Base-by-base conservation (phyloP, 2,329 filamentous ascomycete species). In the Echinosphaeria canescens region DNA sequence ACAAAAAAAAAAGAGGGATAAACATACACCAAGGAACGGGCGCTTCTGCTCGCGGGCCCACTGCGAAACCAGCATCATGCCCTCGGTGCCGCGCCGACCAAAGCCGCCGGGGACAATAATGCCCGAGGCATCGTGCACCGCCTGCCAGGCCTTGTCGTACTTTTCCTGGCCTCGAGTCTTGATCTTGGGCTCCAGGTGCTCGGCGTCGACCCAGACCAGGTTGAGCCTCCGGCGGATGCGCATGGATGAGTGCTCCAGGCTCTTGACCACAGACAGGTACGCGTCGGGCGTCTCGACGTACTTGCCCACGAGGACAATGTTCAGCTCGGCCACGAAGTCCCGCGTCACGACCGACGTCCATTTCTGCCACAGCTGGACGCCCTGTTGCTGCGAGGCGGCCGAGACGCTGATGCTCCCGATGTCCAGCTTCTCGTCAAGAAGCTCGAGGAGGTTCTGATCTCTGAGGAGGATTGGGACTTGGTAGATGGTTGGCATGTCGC, bases 381-480 rank as follows among this genome's bases (percentile, higher is more conserved):
- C 85, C 37, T 72, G 66, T 12, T 60, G 46, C 2, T 69, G 43
- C 26, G 75, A 54, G 3, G 51, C 43, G 4, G 61, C 51, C 2
- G 68, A 40, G 26, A 69, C 57, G 9, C 44, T 38, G 25, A 73
- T 41, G 12, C 52, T 45, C 33, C 76, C 62, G 9, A 92, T 61
- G 19, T 62, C 57, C 17, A 93, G 58, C 12, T 69, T 59, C 12
- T 61, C 51, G 20, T 59, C 60, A 29, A 95, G 55, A n/a, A 69
- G 62, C 10, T 57, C 48, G 7, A 85, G 54, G 2, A 95, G 57
- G 14, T 71, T 67, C 51, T 95, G 80, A 37, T 82, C 62, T 38
- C 85, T 67, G 10, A 95, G 71, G 14, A 95, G 74, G n/a, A 93
- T 59, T 1, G 88, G 88, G 3, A 95, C 85, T 36, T 92, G 84